Conservation (phyloP, 1,139 yeast genomes). For the Pneumocystis carinii region DNA sequence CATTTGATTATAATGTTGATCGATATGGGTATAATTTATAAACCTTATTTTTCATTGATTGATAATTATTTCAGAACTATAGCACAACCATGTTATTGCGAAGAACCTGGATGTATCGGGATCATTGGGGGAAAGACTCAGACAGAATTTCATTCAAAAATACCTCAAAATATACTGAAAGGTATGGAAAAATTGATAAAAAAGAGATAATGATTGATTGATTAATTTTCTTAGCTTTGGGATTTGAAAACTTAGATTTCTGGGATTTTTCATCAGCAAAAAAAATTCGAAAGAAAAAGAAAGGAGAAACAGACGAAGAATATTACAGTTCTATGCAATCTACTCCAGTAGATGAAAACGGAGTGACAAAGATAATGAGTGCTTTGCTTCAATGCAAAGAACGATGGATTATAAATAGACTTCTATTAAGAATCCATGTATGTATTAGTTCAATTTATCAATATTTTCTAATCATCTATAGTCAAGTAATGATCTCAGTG, state of each 20-base stretch:
- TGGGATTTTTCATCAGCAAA: constrained; percentile 32
- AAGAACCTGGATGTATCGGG: constrained; percentile 81
- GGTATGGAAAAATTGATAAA: background rate
- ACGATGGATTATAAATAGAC: constrained; percentile 44
- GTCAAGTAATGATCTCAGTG: constrained; percentile 36
- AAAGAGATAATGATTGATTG: background rate
- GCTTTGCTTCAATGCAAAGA: constrained; percentile 69
- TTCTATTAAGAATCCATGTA: constrained; percentile 49
- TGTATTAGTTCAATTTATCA: background rate
- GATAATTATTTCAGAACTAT: constrained; percentile 32
- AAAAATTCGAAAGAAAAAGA: constrained; percentile 16
- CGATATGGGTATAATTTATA: constrained; percentile 45
- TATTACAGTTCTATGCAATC: constrained; percentile 47
- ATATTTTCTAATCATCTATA: background rate
- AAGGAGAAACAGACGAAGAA: constrained; percentile 41
- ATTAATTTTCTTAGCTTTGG: constrained; percentile 38
- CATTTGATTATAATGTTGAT: constrained; percentile 92
- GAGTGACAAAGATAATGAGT: constrained; percentile 64
- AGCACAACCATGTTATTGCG: constrained; percentile 90
- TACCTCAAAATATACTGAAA: constrained; percentile 72
- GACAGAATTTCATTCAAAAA: constrained; percentile 58
- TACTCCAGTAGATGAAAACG: constrained; percentile 34
- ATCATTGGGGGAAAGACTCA: constrained; percentile 94
- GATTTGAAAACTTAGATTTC: constrained; percentile 42
- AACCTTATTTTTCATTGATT: background rate